A percentile compares a stretch with the other conserved stretches of the same genome.
phyloP scores from a whole-genome alignment of 176 grass and related monocot species.

The Carex kokanica region DNA sequence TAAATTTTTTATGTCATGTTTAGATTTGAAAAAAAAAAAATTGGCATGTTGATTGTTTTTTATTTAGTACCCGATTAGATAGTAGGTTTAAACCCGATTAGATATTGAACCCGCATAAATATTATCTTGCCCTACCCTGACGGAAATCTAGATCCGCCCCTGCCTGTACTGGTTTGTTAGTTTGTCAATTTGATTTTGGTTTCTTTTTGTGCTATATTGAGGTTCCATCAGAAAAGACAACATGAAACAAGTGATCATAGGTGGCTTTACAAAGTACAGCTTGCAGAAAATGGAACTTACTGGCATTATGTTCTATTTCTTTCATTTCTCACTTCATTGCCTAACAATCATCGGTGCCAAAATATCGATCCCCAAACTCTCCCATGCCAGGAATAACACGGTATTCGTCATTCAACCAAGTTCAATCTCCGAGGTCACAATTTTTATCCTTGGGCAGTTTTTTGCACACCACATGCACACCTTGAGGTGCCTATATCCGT shows the following conservation, averaged over 20 bases:
- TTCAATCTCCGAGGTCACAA: constrained; percentile 95
- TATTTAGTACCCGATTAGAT: no score
- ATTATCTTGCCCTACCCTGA: no score
- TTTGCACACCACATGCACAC: constrained; percentile 86
- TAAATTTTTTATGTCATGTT: no score
- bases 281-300: constrained; percentile 30
- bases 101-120: no score
- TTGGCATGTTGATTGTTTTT: no score
- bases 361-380: constrained; percentile 83
- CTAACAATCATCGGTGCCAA: constrained; percentile 75
- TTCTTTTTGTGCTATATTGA: not conserved
- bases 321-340: constrained; percentile 16
- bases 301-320: constrained; percentile 42
- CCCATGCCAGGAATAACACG: constrained; percentile 86
- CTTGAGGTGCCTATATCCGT: constrained; percentile 63
- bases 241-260: not conserved
- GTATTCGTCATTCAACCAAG: constrained; percentile 75
- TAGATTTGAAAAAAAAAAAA: no score
- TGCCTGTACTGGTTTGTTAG: not conserved
- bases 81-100: no score
- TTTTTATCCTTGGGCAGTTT: constrained; percentile 89
- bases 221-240: not conserved
- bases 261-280: not conserved
- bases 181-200: not conserved
- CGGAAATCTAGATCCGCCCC: no score